A percentile compares a stretch with the other conserved stretches of the same genome.
These are phyloP conservation scores for Thielaviopsis punctulata DNA, from an alignment of 2,329 filamentous ascomycete species.

Conservation along the genomic window DNA sequence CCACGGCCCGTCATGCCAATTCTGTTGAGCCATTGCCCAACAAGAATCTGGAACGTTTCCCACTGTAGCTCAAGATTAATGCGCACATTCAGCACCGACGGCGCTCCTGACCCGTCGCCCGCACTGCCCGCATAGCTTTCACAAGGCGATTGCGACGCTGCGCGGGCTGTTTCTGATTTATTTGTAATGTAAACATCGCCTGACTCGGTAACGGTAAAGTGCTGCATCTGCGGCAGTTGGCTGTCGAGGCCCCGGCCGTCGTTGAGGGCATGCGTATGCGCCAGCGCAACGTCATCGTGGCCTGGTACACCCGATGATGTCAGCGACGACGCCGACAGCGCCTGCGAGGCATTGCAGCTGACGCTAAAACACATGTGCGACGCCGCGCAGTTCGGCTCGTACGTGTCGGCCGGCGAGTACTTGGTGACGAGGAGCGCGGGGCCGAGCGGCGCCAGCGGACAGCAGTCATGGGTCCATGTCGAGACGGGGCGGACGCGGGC, in stretches of 20 bases:
- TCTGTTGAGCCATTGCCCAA: conserved; percentile 8
- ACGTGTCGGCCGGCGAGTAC: background rate
- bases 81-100: conserved; percentile 2
- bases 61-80: conserved; percentile 7
- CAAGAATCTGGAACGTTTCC: conserved; percentile 9
- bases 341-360: background rate
- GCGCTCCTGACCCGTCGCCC: background rate
- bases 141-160: background rate
- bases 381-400: background rate
- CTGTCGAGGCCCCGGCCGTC: background rate
- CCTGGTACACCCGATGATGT: background rate
- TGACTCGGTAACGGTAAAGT: conserved; percentile 3
- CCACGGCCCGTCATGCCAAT: conserved; percentile 2
- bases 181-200: conserved; percentile 4
- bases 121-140: background rate
- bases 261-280: background rate
- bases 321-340: background rate
- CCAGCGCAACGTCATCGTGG: background rate
- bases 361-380: conserved; percentile 4
- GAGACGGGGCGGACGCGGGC: background rate
- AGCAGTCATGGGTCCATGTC: conserved; percentile 1
- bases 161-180: background rate
- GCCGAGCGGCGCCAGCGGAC: background rate
- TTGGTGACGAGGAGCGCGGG: background rate
- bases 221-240: background rate